Evolutionary conservation across 352 stramenopile species (phyloP), one percentile per base, ranked within the genome.

Genomic region (Phytopythium oedochilum): DNA sequence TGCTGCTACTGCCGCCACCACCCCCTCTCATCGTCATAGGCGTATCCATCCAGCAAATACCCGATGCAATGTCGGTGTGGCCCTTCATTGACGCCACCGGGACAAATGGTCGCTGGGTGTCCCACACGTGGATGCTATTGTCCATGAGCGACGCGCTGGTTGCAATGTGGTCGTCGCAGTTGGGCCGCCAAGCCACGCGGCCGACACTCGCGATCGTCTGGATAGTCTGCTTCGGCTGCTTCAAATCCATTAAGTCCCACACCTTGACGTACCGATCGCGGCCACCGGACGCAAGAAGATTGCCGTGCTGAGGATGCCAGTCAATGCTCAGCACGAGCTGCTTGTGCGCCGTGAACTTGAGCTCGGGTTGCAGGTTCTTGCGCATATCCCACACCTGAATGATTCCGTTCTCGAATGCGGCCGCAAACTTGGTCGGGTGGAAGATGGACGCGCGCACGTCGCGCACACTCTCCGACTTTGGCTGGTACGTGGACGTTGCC

Each of bases 321-420:
- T 96, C 86, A 22, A 96, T 73, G 25, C 78, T 77, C 28, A 96
- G 58, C 18, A 96, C 83, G 26, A 94, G 75, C 0, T 84, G 83
- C 55, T 96, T 92, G 60, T 96, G 86, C 3, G 83, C 86, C 22
- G 86, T 90, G 51, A 96, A 94, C 62, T 91, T 92, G 43, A 91
- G 53, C 58, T 92, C 79, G 11, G 83, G 83, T 49, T 94, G 82
- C 10, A 68, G 59, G 48, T 89, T 89, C 65, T 92, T 90, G 43
- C 83, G 82, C 36, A 92, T 81, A 66, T 95, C 85, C 85, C 85
- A 95, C 45, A 95, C 83, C 55, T 95, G 83, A 8, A 94, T 77
- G 34, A 88, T 91, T 9, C 86, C 86, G 34, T 92, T 95, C 46
- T 95, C 86, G 58, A 95, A 95, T 0, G 83, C 83, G 26, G 78